Evolutionary conservation across 495 filamentous ascomycete genomes (phyloP).

Genomic region (Penicillium soppii): DNA sequence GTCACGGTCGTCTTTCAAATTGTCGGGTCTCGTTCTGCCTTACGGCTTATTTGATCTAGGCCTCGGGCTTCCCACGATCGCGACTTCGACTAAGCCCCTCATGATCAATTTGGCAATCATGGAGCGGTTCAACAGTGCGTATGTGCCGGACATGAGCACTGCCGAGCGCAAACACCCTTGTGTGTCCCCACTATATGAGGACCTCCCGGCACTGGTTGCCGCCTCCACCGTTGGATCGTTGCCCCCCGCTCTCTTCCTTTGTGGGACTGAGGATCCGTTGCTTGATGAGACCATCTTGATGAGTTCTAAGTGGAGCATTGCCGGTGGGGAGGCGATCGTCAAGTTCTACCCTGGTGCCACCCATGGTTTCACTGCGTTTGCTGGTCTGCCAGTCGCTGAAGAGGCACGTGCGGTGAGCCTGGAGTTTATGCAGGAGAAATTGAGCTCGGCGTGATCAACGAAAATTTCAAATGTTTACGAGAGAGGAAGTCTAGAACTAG

Average conservation of each 20-base stretch:
- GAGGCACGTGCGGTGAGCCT: conserved; percentile 15
- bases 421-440: conserved; percentile 11
- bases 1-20: conserved; percentile 6
- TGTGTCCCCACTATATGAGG: conserved; percentile 45
- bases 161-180: conserved; percentile 33
- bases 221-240: conserved; percentile 32
- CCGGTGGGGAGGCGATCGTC: conserved; percentile 46
- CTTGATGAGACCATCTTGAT: conserved; percentile 58
- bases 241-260: conserved; percentile 52
- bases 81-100: conserved; percentile 31
- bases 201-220: conserved; percentile 26
- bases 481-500: no score
- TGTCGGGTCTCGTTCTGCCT: conserved; percentile 15
- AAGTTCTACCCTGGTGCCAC: conserved; percentile 54
- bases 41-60: conserved; percentile 19
- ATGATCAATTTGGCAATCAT: conserved; percentile 25
- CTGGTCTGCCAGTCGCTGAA: conserved; percentile 23
- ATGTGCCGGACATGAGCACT: conserved; percentile 37
- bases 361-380: conserved; percentile 46
- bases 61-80: conserved; percentile 30
- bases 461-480: not conserved
- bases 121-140: conserved; percentile 39
- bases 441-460: conserved; percentile 2
- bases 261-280: conserved; percentile 53
- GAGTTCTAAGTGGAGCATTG: conserved; percentile 50